phyloP scores from a whole-genome alignment of 164 flowering plant species.

The Macadamia integrifolia region DNA sequence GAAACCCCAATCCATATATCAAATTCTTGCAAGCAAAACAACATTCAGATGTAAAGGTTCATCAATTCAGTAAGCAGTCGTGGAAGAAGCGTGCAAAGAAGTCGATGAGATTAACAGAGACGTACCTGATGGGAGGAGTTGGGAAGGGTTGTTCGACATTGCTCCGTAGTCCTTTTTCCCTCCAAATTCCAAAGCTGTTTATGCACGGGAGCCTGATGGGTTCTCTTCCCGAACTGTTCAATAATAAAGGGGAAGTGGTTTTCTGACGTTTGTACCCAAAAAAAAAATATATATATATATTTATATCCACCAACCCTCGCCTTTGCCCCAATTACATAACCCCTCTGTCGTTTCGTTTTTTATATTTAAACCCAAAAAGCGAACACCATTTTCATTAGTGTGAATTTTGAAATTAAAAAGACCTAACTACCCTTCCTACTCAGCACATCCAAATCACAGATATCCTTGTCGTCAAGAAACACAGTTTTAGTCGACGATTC shows the following conservation, averaged over 20 bases:
- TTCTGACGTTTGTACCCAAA: too few relatives aligned
- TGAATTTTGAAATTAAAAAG: too few relatives aligned
- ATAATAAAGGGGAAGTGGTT: too few relatives aligned
- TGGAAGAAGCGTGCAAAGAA: neutral
- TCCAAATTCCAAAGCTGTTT: too few relatives aligned
- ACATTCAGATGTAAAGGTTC: neutral
- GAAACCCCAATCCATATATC: constrained; percentile 18
- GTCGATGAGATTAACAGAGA: neutral
- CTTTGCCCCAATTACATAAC: too few relatives aligned
- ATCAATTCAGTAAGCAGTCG: neutral
- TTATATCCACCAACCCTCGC: too few relatives aligned
- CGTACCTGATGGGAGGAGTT: constrained; percentile 72
- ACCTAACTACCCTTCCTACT: neutral
- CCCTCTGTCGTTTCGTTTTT: too few relatives aligned
- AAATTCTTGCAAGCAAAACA: neutral
- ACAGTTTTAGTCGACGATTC: constrained; percentile 22
- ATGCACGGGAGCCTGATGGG: too few relatives aligned
- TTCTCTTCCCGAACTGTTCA: too few relatives aligned
- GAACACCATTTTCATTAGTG: too few relatives aligned
- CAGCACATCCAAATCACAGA: constrained; percentile 22
- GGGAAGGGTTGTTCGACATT: constrained; percentile 80
- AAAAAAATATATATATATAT: too few relatives aligned
- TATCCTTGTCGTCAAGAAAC: constrained; percentile 24
- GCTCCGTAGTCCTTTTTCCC: neutral
- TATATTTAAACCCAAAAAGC: too few relatives aligned